Evolutionary conservation across 2,329 filamentous ascomycete genomes (phyloP), one percentile per base, ranked within the genome.

Genomic region (Botryotinia globosa): DNA sequence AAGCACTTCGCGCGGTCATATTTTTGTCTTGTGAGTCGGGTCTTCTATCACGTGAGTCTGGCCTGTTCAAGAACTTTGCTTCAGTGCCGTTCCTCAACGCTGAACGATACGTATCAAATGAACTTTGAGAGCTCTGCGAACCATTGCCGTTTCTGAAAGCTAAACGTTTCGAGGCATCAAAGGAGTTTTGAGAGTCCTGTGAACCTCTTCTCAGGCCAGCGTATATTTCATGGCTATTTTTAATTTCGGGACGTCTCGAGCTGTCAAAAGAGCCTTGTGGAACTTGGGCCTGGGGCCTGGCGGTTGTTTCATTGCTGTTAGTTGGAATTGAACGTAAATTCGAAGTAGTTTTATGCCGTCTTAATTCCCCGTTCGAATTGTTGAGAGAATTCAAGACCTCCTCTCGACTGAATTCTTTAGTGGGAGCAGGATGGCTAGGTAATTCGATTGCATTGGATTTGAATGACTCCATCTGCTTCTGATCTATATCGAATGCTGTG

Each of bases 331-430:
- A 77, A 29, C 74, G 75, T 45, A 79, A 45, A 68, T 74, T 74
- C 34, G 78, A 72, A 9, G 76, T 75, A 16, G 77, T 77, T 62
- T 83, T 85, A 77, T 83, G 87, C 70, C 84, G 82, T 75, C 80
- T 80, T 32, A 86, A 73, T 42, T 79, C 79, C 4, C 78, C 79
- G 54, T 80, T 77, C 73, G 76, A 61, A 75, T 76, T 78, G 37
- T 71, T 77, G 72, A 74, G 78, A 37, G 77, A 77, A 20, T 77
- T 81, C 0, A 85, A 82, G 58, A 94, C 83, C 70, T 93, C 89
- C 2, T 91, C 89, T 72, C 91, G 87, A 66, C 85, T 89, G 77
- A 89, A 93, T 56, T 85, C 82, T 51, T 86, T 85, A 3, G 85
- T 81, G 58, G 84, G 81, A 54, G 83, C 79, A 56, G 84, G 84